A percentile compares a stretch with the other conserved stretches of the same genome.
These are phyloP conservation scores for Talaromyces wortmannii DNA, from an alignment of 495 filamentous ascomycete genomes.

Conservation along the genomic window DNA sequence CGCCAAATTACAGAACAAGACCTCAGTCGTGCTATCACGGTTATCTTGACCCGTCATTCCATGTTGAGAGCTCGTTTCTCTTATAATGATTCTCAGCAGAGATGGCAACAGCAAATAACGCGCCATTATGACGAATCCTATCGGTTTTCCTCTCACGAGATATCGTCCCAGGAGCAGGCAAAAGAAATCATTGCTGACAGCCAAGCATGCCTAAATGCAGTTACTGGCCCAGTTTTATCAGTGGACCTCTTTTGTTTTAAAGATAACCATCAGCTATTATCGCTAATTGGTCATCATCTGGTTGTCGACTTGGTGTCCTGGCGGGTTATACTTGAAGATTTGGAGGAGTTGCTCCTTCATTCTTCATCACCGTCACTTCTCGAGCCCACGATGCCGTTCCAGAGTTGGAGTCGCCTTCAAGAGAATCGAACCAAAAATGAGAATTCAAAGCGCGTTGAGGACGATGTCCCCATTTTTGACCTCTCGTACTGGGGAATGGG, in stretches of 20 bases:
- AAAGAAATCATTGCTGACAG: slow-evolving; percentile 26
- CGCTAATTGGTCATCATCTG: slow-evolving; percentile 60
- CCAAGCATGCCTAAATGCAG: slow-evolving; percentile 35
- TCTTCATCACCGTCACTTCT: slow-evolving; percentile 23
- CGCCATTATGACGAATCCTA: slow-evolving; percentile 30
- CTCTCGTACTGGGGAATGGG: slow-evolving; percentile 49
- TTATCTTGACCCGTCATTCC: slow-evolving; percentile 55
- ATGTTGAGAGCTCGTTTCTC: slow-evolving; percentile 69
- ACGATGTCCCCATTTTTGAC: slow-evolving; percentile 20
- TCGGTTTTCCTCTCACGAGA: slow-evolving; percentile 18
- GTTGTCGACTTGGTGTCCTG: slow-evolving; percentile 68
- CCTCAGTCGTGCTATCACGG: slow-evolving; percentile 47
- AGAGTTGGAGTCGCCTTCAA: slow-evolving; percentile 52
- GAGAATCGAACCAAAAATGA: slow-evolving; percentile 22
- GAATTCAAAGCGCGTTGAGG: slow-evolving; percentile 15
- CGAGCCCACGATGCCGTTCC: slow-evolving; percentile 48
- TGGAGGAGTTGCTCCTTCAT: slow-evolving; percentile 55
- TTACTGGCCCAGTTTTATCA: slow-evolving; percentile 35
- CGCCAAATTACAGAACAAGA: slow-evolving; percentile 36
- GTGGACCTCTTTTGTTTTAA: slow-evolving; percentile 42
- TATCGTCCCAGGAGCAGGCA: slow-evolving; percentile 14
- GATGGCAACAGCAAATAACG: slow-evolving; percentile 30
- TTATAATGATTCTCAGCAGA: slow-evolving; percentile 13
- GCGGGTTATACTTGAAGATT: slow-evolving; percentile 59
- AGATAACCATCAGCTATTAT: slow-evolving; percentile 44